Evolutionary conservation across 2,329 filamentous ascomycete genomes (phyloP), one percentile per base, ranked within the genome.

Genomic region (Chalaropsis thielavioides): DNA sequence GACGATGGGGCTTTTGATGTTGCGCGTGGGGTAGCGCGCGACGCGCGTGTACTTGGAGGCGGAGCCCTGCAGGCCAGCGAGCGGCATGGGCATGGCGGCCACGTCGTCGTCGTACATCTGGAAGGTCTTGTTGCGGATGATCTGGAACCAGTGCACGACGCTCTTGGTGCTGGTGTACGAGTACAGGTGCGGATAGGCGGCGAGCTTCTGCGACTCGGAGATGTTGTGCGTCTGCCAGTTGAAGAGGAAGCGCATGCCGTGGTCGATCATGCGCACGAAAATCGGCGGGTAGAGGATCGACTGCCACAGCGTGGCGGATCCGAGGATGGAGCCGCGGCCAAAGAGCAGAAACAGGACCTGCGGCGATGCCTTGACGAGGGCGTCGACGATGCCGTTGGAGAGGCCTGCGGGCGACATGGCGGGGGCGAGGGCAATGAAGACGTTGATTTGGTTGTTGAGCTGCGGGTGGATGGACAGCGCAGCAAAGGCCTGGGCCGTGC

Each of bases 141-240:
- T 96, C 73, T 99, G 94, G 74, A 99, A 99, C 94, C 94, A 99
- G 73, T 99, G 94, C 0, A 99, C 94, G 8, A 99, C 91, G 22
- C 87, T 92, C 76, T 99, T 99, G 66, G 91, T 96, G 73, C 90
- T 95, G 0, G 92, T 96, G 74, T 92, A 97, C 0, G 92, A 96
- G 77, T 96, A 99, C 0, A 99, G 78, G 76, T 99, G 94, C 10
- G 92, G 88, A 73, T 99, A 99, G 0, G 91, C 91, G 1, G 94
- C 94, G 19, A 99, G 83, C 73, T 99, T 99, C 75, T 99, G 94
- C 66, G 87, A 86, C 0, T 84, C 77, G 8, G 84, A 84, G 68
- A 99, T 96, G 73, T 97, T 99, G 66, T 80, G 79, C 3, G 87
- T 88, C 67, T 83, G 84, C 94, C 94, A 99, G 70, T 89, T 87